phyloP scores from a whole-genome alignment of 169 alveolate species.

The Pseudocohnilembus persalinus region DNA sequence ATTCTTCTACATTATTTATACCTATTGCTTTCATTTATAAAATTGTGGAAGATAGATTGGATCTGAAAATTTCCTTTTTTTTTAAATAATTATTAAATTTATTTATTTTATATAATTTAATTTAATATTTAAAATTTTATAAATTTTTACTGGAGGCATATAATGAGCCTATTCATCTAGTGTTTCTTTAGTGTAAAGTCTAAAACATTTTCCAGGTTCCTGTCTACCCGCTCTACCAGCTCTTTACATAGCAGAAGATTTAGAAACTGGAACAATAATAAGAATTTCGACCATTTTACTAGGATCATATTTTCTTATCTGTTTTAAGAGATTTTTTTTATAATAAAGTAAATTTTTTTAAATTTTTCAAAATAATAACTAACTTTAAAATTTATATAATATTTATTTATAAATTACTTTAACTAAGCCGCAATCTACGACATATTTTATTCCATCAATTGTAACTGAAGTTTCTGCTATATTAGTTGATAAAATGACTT shows the following conservation, averaged over 20 bases:
- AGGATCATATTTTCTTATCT: constrained; percentile 45
- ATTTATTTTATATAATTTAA: constrained; percentile 93
- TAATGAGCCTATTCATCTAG: constrained; percentile 57
- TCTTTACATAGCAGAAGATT: constrained; percentile 78
- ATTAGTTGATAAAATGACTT: constrained; percentile 79
- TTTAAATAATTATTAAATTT: constrained; percentile 84
- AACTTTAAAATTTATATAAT: constrained; percentile 17
- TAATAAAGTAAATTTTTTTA: too few species aligned
- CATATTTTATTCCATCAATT: constrained; percentile 77
- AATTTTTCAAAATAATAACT: too few species aligned
- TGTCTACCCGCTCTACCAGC: constrained; percentile 89
- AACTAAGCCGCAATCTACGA: constrained; percentile 77
- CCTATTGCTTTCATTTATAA: constrained; percentile 79
- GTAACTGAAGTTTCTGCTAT: constrained; percentile 89
- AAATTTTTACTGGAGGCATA: constrained; percentile 81
- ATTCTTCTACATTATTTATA: constrained; percentile 62
- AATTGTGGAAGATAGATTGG: constrained; percentile 73
- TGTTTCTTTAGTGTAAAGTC: constrained; percentile 77
- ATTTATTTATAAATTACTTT: constrained; percentile 39
- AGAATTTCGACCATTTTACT: constrained; percentile 75
- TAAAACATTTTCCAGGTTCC: constrained; percentile 77
- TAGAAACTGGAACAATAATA: constrained; percentile 67
- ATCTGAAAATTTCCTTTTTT: constrained; percentile 69
- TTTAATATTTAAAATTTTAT: constrained; percentile 93
- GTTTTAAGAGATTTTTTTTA: too few species aligned